phyloP scores from a whole-genome alignment of 169 alveolate species.

The Plasmodium vinckei region DNA sequence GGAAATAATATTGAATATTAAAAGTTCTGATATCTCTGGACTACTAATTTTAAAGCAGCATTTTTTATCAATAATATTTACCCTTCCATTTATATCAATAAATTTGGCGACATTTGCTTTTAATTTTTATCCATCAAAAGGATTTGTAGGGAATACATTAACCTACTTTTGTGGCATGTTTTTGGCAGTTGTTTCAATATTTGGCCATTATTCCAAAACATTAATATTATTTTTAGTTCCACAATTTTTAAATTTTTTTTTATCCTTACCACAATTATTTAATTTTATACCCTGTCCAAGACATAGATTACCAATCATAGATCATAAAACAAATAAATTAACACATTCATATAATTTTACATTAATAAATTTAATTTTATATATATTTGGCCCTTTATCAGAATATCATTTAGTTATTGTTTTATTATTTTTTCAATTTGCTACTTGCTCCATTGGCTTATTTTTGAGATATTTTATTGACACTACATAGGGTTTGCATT shows the following conservation, averaged over 20 bases:
- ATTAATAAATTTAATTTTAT: conserved; percentile 88
- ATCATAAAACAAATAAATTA: conserved; percentile 87
- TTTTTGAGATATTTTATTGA: conserved; percentile 84
- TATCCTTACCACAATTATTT: conserved; percentile 91
- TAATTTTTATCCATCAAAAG: conserved; percentile 93
- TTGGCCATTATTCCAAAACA: conserved; percentile 94
- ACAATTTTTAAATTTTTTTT: conserved; percentile 91
- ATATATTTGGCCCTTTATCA: conserved; percentile 91
- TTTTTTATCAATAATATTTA: conserved; percentile 86
- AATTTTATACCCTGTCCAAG: conserved; percentile 93
- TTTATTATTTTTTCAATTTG: conserved; percentile 86
- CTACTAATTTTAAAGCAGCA: conserved; percentile 83
- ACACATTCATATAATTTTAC: conserved; percentile 90
- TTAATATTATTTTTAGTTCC: conserved; percentile 93
- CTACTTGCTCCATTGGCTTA: conserved; percentile 88
- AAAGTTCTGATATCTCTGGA: conserved; percentile 40
- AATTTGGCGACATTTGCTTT: conserved; percentile 89
- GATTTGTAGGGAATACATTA: conserved; percentile 95
- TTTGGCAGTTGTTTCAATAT: conserved; percentile 93
- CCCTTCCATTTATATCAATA: conserved; percentile 90
- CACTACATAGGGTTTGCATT: conserved; percentile 8
- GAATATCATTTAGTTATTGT: conserved; percentile 88
- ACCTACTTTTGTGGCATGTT: conserved; percentile 95
- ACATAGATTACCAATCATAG: conserved; percentile 92
- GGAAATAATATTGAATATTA: conserved; percentile 72